Evolutionary conservation across 208 protist genomes (phyloP).

Genomic region (Leishmania major): DNA sequence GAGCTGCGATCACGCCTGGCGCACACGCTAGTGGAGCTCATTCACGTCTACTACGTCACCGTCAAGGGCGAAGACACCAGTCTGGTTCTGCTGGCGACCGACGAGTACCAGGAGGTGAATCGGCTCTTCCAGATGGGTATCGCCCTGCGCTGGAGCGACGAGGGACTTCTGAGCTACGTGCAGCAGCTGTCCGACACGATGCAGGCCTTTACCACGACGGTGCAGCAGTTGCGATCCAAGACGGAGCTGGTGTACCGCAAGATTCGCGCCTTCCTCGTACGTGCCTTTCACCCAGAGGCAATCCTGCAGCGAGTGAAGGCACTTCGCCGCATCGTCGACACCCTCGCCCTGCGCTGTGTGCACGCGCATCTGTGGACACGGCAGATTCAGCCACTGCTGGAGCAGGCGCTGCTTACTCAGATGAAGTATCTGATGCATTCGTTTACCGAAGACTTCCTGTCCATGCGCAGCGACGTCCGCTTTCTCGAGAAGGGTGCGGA

Average conservation of each 20-base stretch:
- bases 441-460: constrained; percentile 85
- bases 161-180: constrained; percentile 49
- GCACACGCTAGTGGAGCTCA: constrained; percentile 61
- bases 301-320: constrained; percentile 65
- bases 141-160: constrained; percentile 73
- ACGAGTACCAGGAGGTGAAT: constrained; percentile 77
- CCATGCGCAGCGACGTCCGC: constrained; percentile 70
- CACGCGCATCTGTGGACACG: constrained; percentile 73
- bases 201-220: constrained; percentile 53
- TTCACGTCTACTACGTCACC: constrained; percentile 71
- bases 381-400: constrained; percentile 71
- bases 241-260: constrained; percentile 56
- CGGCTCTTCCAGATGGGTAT: constrained; percentile 58
- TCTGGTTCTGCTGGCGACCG: constrained; percentile 72
- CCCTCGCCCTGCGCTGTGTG: constrained; percentile 59
- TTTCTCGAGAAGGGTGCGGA: constrained; percentile 55
- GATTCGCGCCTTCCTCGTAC: constrained; percentile 45
- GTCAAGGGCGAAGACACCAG: constrained; percentile 80
- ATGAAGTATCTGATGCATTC: constrained; percentile 68
- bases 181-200: constrained; percentile 67
- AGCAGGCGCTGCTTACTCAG: constrained; percentile 68
- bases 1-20: constrained; percentile 72
- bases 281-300: constrained; percentile 56
- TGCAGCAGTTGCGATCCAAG: constrained; percentile 64
- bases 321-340: constrained; percentile 54